Evolutionary conservation across 2,329 filamentous ascomycete species (phyloP), one percentile per base, ranked within the genome.

Genomic region (Verticillium nubilum): DNA sequence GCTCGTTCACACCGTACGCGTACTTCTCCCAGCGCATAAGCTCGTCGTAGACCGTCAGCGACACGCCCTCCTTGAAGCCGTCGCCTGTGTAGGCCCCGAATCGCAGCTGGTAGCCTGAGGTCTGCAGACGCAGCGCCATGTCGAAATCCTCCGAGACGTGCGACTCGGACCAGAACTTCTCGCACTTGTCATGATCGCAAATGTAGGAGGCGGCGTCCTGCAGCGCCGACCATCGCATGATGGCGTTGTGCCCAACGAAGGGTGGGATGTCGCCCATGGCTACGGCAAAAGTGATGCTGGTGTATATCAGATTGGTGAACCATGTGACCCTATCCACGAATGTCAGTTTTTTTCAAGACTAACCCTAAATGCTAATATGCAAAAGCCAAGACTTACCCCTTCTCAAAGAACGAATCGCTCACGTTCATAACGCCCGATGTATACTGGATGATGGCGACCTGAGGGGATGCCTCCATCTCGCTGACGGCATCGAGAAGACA

Each of bases 61-160:
- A 89, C 0, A 90, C 87, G 63, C 87, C 87, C 66, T 90, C 87
- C 67, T 91, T 85, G 74, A 91, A 92, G 9, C 84, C 87, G 5
- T 85, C 82, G 52, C 83, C 82, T 58, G 86, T 84, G 74, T 90
- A 91, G 0, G 86, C 82, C 10, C 84, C 88, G 1, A 91, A 77
- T 17, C 89, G 87, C 53, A 91, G 83, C 52, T 86, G 80, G 70
- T 88, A 90, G 28, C 88, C 87, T 23, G 76, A 77, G 64, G 83
- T 85, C 70, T 92, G 89, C 6, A 92, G 78, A 29, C 88, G 86
- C 1, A 92, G 80, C n/a, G 86, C 83, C 74, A 91, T 89, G 62
- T 92, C 89, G 59, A 92, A 92, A 66, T 92, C 89, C 62, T 92
- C 89, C 0, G 88, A 91, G 0, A 92, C 89, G 65, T 89, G 87